phyloP scores from a whole-genome alignment of 2,329 filamentous ascomycete genomes.

The Catunica adiposa region DNA sequence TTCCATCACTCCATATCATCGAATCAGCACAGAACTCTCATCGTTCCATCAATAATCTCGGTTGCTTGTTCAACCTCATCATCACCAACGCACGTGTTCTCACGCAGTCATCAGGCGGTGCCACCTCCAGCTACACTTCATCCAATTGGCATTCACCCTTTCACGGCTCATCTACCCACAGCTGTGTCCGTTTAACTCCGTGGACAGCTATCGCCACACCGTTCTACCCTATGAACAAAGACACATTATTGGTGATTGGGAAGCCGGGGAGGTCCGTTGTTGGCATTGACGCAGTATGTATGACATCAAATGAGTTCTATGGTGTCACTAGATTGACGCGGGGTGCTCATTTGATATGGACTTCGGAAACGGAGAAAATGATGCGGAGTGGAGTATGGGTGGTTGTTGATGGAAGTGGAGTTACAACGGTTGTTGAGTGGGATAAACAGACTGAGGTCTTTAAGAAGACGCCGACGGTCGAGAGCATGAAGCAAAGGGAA shows the following conservation, averaged over 20 bases:
- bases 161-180: neutral
- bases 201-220: neutral
- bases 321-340: constrained; percentile 39
- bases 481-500: constrained; percentile 19
- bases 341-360: constrained; percentile 45
- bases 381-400: constrained; percentile 43
- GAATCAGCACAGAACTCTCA: no score
- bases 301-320: constrained; percentile 31
- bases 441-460: constrained; percentile 39
- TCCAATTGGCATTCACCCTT: neutral
- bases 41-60: no score
- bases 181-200: no score
- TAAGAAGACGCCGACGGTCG: constrained; percentile 27
- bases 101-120: no score
- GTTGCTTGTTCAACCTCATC: no score
- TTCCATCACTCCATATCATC: no score
- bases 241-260: constrained; percentile 17
- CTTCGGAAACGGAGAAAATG: constrained; percentile 32
- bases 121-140: no score
- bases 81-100: no score
- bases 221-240: neutral
- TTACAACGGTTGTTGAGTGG: constrained; percentile 36
- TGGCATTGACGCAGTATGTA: constrained; percentile 35
- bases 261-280: constrained; percentile 35
- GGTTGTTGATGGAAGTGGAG: constrained; percentile 22